These are phyloP conservation scores for Suillus clintonianus DNA, from an alignment of 768 basidiomycete species.

Conservation along the genomic window DNA sequence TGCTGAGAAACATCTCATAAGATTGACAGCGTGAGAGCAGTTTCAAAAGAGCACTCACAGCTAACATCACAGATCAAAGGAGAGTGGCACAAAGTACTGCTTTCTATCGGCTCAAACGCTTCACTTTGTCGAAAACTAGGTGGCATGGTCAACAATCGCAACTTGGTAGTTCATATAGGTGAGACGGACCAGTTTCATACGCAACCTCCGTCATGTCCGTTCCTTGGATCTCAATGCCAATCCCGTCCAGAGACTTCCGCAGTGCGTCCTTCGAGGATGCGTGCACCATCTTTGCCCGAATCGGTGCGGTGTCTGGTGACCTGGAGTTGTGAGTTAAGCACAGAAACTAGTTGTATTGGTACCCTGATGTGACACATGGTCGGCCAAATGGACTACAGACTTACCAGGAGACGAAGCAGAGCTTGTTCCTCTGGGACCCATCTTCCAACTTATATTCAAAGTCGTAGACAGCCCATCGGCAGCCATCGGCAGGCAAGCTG, in stretches of 20 bases:
- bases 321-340: conserved; percentile 39
- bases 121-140: not conserved
- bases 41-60: not conserved
- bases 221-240: conserved; percentile 82
- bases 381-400: conserved; percentile 30
- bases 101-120: not conserved
- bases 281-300: conserved; percentile 93
- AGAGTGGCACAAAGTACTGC: not conserved
- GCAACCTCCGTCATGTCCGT: conserved; percentile 77
- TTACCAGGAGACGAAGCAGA: conserved; percentile 84
- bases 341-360: not conserved
- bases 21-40: not conserved
- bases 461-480: conserved; percentile 93
- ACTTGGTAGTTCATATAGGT: not conserved
- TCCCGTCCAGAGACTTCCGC: conserved; percentile 69
- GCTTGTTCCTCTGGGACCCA: conserved; percentile 79
- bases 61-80: conserved; percentile 1
- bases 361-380: not conserved
- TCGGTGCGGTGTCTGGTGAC: conserved; percentile 82
- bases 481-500: conserved; percentile 72
- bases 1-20: not conserved
- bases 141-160: not conserved
- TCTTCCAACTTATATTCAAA: conserved; percentile 78
- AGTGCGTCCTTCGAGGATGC: conserved; percentile 87
- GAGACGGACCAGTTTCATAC: conserved; percentile 61